Base-by-base conservation (phyloP, 192 early-diverging fungal species). In the Coemansia sp. region DNA sequence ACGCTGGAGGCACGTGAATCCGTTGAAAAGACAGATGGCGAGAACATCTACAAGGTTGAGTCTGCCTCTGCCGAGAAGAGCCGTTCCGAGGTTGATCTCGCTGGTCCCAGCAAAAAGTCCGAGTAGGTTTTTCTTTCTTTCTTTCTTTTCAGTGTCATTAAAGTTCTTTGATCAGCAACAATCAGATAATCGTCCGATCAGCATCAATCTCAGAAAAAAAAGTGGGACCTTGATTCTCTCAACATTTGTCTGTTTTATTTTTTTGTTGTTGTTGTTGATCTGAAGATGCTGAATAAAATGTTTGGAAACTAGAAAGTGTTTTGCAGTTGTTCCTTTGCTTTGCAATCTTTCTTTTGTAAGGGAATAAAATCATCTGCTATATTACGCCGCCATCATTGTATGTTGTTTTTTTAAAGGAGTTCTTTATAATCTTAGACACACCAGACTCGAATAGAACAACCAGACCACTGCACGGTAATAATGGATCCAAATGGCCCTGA, bases 21-120 rank as follows among this genome's bases (percentile, higher is more conserved):
- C 39, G 49, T 77, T 19, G 80, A 83, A 56, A 77, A 74, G 63
- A 72, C 74, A 11, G 80, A 77, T 18, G 80, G 81, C 63, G 76
- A 77, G 54, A 77, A 75, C 63, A 62, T 72, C 21, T 74, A 77
- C 63, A 65, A 53, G 21, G 75, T 75, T 15, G 65, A 75, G 23
- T 83, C 80, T 6, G 52, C 52, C 11, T 70, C 72, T 12, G 76
- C 68, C 11, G 76, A 64, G 8, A 61, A 62, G 54, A 71, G 70
- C 54, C 56, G 53, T 37, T 60, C 68, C 3, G 73, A 72, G 26
- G 43, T 65, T 4, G 77, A 74, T 49, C 66, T 56, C 8, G n/a
- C 53, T 2, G 54, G 16, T 37, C 32, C 39, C 8, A 15, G 26
- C 56, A 68, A 68, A 42, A 68, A 68, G 45, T 4, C 23, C 26